Percentiles rank a stretch among this genome's conserved stretches.
Evolutionary conservation across 108 stramenopile genomes (phyloP).

Genomic region (Fistulifera solaris): DNA sequence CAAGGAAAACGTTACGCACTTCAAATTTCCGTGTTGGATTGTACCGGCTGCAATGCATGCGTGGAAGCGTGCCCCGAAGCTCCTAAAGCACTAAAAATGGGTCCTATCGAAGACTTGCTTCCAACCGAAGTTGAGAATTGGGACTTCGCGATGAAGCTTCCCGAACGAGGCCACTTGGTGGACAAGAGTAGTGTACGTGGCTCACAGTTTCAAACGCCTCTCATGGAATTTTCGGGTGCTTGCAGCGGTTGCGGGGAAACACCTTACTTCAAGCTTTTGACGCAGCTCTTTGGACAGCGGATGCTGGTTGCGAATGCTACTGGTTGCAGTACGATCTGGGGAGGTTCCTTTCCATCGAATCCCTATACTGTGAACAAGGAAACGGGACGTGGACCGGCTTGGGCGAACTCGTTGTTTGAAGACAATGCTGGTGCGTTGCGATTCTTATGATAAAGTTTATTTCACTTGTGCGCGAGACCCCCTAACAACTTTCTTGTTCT

Average conservation of each 20-base stretch:
- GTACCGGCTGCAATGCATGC: slow-evolving; percentile 58
- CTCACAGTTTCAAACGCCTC: slow-evolving; percentile 55
- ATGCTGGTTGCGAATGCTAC: slow-evolving; percentile 65
- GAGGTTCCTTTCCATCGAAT: slow-evolving; percentile 53
- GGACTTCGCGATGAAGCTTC: slow-evolving; percentile 43
- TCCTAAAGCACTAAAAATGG: slow-evolving; percentile 52
- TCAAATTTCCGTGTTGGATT: slow-evolving; percentile 47
- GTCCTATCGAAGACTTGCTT: slow-evolving; percentile 32
- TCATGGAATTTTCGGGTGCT: slow-evolving; percentile 57
- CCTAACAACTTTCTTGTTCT: too few species aligned
- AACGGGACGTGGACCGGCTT: slow-evolving; percentile 48
- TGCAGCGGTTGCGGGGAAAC: slow-evolving; percentile 60
- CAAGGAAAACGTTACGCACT: slow-evolving; percentile 47
- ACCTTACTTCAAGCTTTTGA: slow-evolving; percentile 54
- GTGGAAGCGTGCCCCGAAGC: slow-evolving; percentile 54
- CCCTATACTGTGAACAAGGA: slow-evolving; percentile 53
- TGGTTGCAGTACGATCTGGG: slow-evolving; percentile 51
- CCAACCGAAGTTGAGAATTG: slow-evolving; percentile 34
- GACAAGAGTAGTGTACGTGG: slow-evolving; percentile 43
- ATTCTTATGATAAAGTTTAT: too few species aligned
- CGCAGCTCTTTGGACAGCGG: slow-evolving; percentile 55
- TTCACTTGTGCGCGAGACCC: too few species aligned
- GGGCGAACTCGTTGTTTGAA: slow-evolving; percentile 59
- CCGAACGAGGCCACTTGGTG: slow-evolving; percentile 42
- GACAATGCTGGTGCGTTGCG: slow-evolving; percentile 29